Conservation (phyloP, 495 filamentous ascomycete genomes). For the Cercophora scortea region DNA sequence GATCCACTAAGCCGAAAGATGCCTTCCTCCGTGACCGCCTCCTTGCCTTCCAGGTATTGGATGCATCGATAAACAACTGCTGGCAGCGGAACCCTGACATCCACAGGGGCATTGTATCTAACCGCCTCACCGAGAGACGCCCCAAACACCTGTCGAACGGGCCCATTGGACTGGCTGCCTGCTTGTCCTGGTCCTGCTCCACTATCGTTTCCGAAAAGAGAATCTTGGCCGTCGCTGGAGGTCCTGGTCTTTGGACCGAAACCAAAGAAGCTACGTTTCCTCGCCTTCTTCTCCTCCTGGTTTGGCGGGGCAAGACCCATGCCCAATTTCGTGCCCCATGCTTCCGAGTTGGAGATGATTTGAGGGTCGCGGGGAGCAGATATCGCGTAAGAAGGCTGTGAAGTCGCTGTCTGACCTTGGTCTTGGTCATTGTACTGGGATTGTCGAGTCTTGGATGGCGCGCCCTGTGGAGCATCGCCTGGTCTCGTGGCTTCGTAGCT, state of each 20-base stretch:
- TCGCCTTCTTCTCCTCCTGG: conserved; percentile 66
- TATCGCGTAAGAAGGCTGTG: conserved; percentile 52
- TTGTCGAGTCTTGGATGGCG: conserved; percentile 15
- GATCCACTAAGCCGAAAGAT: conserved; percentile 95
- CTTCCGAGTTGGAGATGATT: conserved; percentile 75
- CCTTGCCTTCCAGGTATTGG: conserved; percentile 81
- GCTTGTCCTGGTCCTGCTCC: conserved; percentile 14
- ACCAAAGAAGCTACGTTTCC: conserved; percentile 92
- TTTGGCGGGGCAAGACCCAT: conserved; percentile 38
- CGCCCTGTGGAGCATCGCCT: conserved; percentile 44
- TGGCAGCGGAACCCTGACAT: conserved; percentile 65
- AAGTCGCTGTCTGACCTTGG: conserved; percentile 20
- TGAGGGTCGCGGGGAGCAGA: conserved; percentile 82
- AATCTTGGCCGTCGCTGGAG: conserved; percentile 41
- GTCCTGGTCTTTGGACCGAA: conserved; percentile 57
- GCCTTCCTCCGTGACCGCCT: conserved; percentile 80
- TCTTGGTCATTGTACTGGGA: conserved; percentile 16
- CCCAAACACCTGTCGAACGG: conserved; percentile 73
- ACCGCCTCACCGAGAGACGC: conserved; percentile 82
- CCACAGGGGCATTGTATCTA: conserved; percentile 63
- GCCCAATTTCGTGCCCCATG: conserved; percentile 71
- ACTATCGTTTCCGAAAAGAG: conserved; percentile 32
- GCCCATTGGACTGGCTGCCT: conserved; percentile 42
- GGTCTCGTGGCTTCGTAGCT: conserved; percentile 78
- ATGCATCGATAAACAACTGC: conserved; percentile 97